Evolutionary conservation across 192 early-diverging fungal species (phyloP), one percentile per base, ranked within the genome.

Genomic region (Jimgerdemannia lactiflua): DNA sequence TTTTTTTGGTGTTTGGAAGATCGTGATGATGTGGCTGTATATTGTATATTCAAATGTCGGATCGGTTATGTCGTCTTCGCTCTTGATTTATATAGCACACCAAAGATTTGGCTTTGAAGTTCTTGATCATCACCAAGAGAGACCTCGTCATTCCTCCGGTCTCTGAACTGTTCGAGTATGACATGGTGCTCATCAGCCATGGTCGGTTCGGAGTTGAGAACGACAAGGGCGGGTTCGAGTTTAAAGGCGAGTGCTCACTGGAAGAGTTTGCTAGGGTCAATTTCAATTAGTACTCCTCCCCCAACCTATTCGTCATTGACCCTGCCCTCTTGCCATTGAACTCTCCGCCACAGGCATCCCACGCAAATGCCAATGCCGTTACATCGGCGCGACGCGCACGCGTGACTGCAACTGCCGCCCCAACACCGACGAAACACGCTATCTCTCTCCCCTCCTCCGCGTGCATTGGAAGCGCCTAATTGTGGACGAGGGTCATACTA

Each of bases 401-500:
- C 77, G 29, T 42, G 73, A 78, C 54, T 78, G 77, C 64, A 49
- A 41, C 71, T 49, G 80, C 72, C 43, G 41, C 42, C 19, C 43
- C 19, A 3, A 85, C 76, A 54, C n/a, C 66, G 29, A 67, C 40
- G 49, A 75, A 74, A 39, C 71, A 4, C 41, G 80, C 3, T 79
- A 81, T 63, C 77, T 86, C 17, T 93, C 93, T 3, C 93, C 94
- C 29, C 78, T 96, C 4, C 84, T 91, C 59, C 84, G 88, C 20
- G 83, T 96, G 3, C 89, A 89, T 19, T 96, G 93, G 92, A 89
- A 93, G 70, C 82, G 95, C 20, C 72, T 96, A 29, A 91, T 96
- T 71, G 90, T 95, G 10, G 95, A 96, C 71, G 95, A 96, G 71
- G 95, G 95, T 6, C 93, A 95, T 67, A 83, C 85, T 43, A 86